A percentile compares a stretch with the other conserved stretches of the same genome.
These are phyloP conservation scores for Cystofilobasidium capitatum DNA, from an alignment of 768 basidiomycete genomes.

Conservation along the genomic window DNA sequence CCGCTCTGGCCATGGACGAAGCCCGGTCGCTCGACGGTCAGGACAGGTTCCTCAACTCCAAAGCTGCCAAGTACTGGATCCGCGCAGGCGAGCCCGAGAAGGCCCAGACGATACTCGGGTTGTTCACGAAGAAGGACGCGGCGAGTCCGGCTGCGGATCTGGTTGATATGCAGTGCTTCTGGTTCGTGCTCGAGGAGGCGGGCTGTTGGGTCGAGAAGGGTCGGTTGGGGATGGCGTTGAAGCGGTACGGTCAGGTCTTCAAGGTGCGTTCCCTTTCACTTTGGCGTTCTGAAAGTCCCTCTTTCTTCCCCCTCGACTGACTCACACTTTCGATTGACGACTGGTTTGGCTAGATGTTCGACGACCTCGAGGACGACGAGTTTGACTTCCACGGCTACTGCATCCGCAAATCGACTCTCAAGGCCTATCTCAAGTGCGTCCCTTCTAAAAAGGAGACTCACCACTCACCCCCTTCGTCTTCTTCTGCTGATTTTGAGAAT, in stretches of 20 bases:
- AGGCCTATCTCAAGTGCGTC: conserved; percentile 71
- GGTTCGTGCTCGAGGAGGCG: conserved; percentile 75
- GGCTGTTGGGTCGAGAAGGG: conserved; percentile 57
- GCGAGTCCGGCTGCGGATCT: conserved; percentile 63
- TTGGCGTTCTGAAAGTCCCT: background rate
- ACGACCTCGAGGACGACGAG: conserved; percentile 85
- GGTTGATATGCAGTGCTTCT: conserved; percentile 89
- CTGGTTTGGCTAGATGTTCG: conserved; percentile 54
- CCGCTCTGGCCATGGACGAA: conserved; percentile 65
- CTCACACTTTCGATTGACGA: conserved; percentile 13
- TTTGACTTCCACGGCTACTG: conserved; percentile 97
- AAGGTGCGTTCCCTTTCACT: conserved; percentile 46
- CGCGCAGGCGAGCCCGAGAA: conserved; percentile 70
- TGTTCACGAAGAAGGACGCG: conserved; percentile 97
- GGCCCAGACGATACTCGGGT: conserved; percentile 60
- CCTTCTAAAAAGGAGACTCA: background rate
- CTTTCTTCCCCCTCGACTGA: conserved; percentile 42
- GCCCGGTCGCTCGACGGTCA: conserved; percentile 81
- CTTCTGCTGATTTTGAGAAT: conserved; percentile 9
- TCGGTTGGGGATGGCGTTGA: conserved; percentile 67
- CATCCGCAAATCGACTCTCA: conserved; percentile 75
- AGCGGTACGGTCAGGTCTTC: conserved; percentile 66
- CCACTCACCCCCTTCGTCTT: background rate
- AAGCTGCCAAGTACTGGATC: conserved; percentile 80
- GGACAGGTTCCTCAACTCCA: conserved; percentile 90